phyloP scores from a whole-genome alignment of 73 alveolate species.

The Tetrahymena malaccensis region DNA sequence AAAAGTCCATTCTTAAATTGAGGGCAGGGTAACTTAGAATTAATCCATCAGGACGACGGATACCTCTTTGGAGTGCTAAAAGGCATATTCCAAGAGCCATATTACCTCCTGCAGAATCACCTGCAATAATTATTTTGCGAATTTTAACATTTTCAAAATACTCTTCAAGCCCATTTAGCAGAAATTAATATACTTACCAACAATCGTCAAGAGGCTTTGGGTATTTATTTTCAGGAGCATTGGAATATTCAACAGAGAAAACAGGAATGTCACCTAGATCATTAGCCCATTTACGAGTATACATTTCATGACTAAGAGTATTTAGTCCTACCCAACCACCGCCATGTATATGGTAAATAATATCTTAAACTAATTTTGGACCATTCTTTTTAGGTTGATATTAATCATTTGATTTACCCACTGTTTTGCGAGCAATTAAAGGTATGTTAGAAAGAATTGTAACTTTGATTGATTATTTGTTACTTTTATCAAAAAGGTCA shows the following conservation, averaged over 20 bases:
- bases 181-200: constrained; percentile 82
- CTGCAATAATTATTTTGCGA: constrained; percentile 43
- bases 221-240: constrained; percentile 79
- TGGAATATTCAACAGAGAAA: constrained; percentile 79
- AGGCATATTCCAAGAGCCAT: constrained; percentile 77
- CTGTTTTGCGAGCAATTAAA: neutral
- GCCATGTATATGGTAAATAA: neutral
- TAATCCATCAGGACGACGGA: constrained; percentile 81
- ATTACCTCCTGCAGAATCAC: constrained; percentile 99
- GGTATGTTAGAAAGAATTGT: neutral
- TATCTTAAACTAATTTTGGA: neutral
- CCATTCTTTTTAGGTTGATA: neutral
- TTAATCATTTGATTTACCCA: neutral
- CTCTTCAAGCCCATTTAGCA: constrained; percentile 51
- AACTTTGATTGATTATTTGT: neutral
- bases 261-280: constrained; percentile 13
- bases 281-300: constrained; percentile 26
- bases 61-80: constrained; percentile 55
- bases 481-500: neutral
- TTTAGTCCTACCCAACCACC: neutral
- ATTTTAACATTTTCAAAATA: constrained; percentile 48
- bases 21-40: constrained; percentile 79
- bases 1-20: constrained; percentile 48
- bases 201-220: constrained; percentile 85
- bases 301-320: neutral